A percentile compares a stretch with the other conserved stretches of the same genome.
phyloP scores from a whole-genome alignment of 805 yeast species.

The Candida golubevii region DNA sequence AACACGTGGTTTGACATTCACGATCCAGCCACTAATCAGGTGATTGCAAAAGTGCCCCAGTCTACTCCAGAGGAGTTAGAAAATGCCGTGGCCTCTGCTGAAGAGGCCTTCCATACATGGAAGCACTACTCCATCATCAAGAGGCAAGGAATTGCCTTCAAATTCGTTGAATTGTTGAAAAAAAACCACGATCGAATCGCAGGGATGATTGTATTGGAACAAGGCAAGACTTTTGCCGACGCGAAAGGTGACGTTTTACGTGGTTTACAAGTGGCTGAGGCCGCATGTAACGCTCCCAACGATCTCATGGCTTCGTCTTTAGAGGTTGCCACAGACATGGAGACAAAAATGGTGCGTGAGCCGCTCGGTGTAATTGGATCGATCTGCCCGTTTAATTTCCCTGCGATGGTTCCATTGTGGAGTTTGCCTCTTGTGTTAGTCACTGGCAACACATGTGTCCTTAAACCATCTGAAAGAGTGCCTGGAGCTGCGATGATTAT shows the following conservation, averaged over 20 bases:
- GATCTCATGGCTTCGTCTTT: conserved; percentile 60
- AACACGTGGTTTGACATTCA: conserved; percentile 58
- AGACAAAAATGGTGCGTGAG: conserved; percentile 69
- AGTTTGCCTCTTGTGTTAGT: conserved; percentile 57
- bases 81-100: conserved; percentile 62
- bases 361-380: conserved; percentile 76
- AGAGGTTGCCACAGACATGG: conserved; percentile 72
- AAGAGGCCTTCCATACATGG: conserved; percentile 58
- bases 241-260: conserved; percentile 72
- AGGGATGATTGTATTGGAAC: conserved; percentile 45
- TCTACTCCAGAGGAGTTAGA: conserved; percentile 61
- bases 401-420: conserved; percentile 77
- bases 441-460: conserved; percentile 67
- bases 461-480: conserved; percentile 61
- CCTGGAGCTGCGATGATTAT: conserved; percentile 78
- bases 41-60: conserved; percentile 69
- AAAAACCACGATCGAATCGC: conserved; percentile 68
- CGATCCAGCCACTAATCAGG: conserved; percentile 71
- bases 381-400: conserved; percentile 78
- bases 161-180: conserved; percentile 59
- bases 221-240: conserved; percentile 70
- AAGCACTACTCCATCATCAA: conserved; percentile 51
- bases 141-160: conserved; percentile 71
- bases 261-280: conserved; percentile 76
- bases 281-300: conserved; percentile 61